Evolutionary conservation across 352 stramenopile species (phyloP), one percentile per base, ranked within the genome.

Genomic region (Pythium rishiriense): DNA sequence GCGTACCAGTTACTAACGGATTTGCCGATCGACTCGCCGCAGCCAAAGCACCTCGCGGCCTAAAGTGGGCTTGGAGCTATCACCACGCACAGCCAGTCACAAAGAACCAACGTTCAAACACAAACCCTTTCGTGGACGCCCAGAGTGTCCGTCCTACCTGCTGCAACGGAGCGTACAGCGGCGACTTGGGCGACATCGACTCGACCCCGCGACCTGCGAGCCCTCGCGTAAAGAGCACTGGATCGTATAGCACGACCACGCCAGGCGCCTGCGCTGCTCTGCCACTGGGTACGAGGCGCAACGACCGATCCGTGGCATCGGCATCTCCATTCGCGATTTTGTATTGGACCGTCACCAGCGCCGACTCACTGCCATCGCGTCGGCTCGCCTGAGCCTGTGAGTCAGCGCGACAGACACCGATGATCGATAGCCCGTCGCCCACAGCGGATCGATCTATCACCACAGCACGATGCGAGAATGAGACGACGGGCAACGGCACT

Each of bases 171-270:
- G 26, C 1, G 26, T 28, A 29, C 11, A 60, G 21, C 12, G 39
- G 28, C 31, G 60, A 68, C n/a, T 9, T 33, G 12, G 39, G 25
- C 10, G 47, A 39, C 24, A 69, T 25, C 0, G 50, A 57, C n/a
- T 3, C 55, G 4, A 73, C 8, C 25, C 58, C 64, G 3, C 25
- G 29, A 12, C 53, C 41, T 12, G 56, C 29, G 2, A 22, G 51
- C 10, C 64, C 66, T 31, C 53, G 42, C n/a, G 47, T 42, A 17
- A 63, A 73, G 5, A 66, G 48, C 19, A 17, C 4, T 7, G 50
- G 29, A 25, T 68, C 55, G 37, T 56, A 75, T 12, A 68, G 24
- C 19, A 68, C 62, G 28, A 63, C 21, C 2, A 35, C 43, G 25
- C 51, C 28, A 3, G 58, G n/a, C 17, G 11, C 9, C 26, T 17